phyloP scores from a whole-genome alignment of 2,329 filamentous ascomycete species.

The Parascedosporium putredinis region DNA sequence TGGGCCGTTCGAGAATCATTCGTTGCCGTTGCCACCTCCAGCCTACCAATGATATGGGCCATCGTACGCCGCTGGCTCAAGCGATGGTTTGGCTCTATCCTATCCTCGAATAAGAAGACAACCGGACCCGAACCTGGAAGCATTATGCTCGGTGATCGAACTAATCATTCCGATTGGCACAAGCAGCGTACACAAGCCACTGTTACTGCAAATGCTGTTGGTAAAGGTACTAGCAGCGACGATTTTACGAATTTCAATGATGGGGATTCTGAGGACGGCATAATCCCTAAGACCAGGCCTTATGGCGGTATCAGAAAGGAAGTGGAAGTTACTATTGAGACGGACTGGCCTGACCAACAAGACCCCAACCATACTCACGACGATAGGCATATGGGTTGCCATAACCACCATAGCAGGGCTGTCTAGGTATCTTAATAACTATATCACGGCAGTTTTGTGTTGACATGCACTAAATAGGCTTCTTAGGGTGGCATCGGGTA shows the following conservation, averaged over 20 bases:
- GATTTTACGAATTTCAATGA: not conserved
- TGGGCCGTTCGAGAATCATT: conserved; percentile 19
- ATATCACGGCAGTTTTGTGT: too few species aligned
- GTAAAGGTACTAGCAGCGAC: not conserved
- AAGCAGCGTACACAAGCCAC: not conserved
- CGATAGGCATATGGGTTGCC: too few species aligned
- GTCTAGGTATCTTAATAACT: too few species aligned
- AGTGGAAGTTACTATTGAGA: not conserved
- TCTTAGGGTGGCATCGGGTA: too few species aligned
- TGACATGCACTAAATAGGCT: too few species aligned
- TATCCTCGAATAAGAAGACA: not conserved
- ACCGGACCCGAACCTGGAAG: not conserved
- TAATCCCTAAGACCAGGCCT: not conserved
- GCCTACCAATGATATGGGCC: conserved; percentile 23
- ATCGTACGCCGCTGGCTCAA: conserved; percentile 13
- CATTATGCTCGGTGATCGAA: conserved; percentile 11
- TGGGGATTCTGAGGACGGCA: not conserved
- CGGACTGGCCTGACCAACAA: not conserved
- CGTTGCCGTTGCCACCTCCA: conserved; percentile 27
- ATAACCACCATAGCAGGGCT: too few species aligned
- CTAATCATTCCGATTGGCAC: conserved; percentile 1
- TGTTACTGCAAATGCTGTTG: not conserved
- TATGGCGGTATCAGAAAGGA: not conserved
- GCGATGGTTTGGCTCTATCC: not conserved
- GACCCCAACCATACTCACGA: too few species aligned